These are phyloP conservation scores for Quercus tomentella DNA, from an alignment of 331 rosid genomes.

Conservation along the genomic window DNA sequence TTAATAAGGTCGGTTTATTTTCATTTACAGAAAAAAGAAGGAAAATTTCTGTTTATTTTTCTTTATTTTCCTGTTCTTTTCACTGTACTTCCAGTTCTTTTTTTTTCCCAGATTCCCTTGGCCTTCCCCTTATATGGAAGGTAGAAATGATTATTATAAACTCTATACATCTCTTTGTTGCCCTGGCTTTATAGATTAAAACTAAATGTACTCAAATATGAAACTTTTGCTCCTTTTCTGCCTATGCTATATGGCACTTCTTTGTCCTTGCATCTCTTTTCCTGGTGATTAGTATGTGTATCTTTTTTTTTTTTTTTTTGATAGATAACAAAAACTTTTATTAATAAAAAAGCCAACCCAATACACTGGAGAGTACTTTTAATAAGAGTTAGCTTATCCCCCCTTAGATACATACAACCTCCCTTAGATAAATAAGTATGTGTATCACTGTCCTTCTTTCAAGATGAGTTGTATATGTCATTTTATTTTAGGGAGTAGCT, in stretches of 20 bases:
- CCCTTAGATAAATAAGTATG: too few species aligned
- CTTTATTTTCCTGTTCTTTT: background rate
- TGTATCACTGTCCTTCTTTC: background rate
- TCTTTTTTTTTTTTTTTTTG: background rate
- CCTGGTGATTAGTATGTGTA: background rate
- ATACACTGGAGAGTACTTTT: too few species aligned
- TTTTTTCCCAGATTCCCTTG: background rate
- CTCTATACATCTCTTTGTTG: background rate
- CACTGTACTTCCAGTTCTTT: background rate
- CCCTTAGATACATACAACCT: too few species aligned
- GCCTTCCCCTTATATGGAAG: background rate
- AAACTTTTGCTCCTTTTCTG: background rate
- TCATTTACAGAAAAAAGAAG: too few species aligned
- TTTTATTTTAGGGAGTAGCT: constrained; percentile 2
- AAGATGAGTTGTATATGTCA: background rate
- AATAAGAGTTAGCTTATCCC: too few species aligned
- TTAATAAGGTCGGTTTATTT: constrained; percentile 40
- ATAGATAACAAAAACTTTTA: too few species aligned
- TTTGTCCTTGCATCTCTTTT: background rate
- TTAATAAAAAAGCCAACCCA: too few species aligned
- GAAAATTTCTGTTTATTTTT: background rate
- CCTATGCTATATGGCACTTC: background rate
- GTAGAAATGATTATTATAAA: background rate
- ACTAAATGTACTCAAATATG: background rate
- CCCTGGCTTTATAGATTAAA: background rate